phyloP scores from a whole-genome alignment of 495 filamentous ascomycete genomes.

The Penicillium waksmanii region DNA sequence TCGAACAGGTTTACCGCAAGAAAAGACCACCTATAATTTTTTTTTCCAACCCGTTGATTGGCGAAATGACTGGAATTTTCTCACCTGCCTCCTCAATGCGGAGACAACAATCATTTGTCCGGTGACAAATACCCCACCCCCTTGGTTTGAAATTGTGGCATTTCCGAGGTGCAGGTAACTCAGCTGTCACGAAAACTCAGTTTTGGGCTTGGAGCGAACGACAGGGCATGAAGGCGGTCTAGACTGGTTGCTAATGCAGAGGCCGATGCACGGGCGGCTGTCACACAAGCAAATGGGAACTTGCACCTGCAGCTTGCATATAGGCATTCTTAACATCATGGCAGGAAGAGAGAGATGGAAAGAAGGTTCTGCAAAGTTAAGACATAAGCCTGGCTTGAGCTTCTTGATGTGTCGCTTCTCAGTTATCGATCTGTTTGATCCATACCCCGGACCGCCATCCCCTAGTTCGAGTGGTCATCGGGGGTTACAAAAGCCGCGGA shows the following conservation, averaged over 20 bases:
- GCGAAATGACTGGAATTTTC: background rate
- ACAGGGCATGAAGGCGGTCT: constrained; percentile 10
- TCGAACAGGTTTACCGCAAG: constrained; percentile 1
- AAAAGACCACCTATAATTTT: no score
- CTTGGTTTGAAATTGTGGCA: background rate
- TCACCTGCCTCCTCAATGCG: background rate
- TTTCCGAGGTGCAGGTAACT: constrained; percentile 14
- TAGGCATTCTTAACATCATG: constrained; percentile 1
- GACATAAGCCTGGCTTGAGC: background rate
- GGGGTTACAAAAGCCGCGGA: background rate
- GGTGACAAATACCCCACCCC: background rate
- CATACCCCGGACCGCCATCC: background rate
- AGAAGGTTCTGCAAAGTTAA: background rate
- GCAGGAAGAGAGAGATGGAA: background rate
- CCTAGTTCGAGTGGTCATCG: background rate
- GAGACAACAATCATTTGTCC: constrained; percentile 2
- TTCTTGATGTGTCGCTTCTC: background rate
- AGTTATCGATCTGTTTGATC: background rate
- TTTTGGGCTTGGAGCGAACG: constrained; percentile 2
- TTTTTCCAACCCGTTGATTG: background rate
- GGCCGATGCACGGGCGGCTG: constrained; percentile 11
- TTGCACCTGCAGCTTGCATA: constrained; percentile 21
- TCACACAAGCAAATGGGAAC: constrained; percentile 7
- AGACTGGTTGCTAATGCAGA: constrained; percentile 15
- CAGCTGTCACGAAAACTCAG: constrained; percentile 24